Evolutionary conservation across 352 stramenopile species (phyloP), one percentile per base, ranked within the genome.

Genomic region (Globisporangium perplexum): DNA sequence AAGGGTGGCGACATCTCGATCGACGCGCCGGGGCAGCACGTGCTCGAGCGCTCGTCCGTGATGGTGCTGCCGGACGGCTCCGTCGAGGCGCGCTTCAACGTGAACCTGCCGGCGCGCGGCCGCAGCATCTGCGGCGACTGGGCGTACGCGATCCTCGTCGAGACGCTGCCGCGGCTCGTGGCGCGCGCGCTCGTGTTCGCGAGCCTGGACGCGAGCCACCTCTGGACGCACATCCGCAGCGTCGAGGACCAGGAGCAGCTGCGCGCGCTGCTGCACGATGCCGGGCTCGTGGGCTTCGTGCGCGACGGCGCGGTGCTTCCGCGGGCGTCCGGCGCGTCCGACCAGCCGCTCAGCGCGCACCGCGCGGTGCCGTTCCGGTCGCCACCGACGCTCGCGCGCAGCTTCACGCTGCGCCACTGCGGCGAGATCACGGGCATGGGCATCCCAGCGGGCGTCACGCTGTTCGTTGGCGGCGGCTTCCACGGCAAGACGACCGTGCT

Each of bases 401-500:
- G 69, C 28, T 97, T 98, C 62, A 84, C 68, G 35, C 67, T 99
- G 48, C 92, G 90, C 1, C 95, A 98, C 63, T 62, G 45, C 42
- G 83, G 83, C 22, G 44, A 57, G 17, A 71, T 98, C 41, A 88
- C 66, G 3, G 96, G 96, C 11, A 98, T 98, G 89, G 96, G 92
- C 1, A 93, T 99, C 45, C 88, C 84, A 7, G 74, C 80, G 8
- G 96, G 96, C 15, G 90, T 99, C 7, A 98, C 93, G 11, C 74
- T 98, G 15, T 97, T 99, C 63, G 96, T 98, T 20, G 96, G 96
- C 20, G 96, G 96, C 45, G 96, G 96, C 12, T 99, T 98, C 73
- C 96, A 99, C 65, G 96, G 96, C 47, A 99, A 99, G 71, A 98
- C 88, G 49, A 99, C 96, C 2, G 72, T 99, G 8, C 74, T 99